Percentiles rank a stretch among this genome's conserved stretches.
Conservation (phyloP, 202 grass and related monocot genomes). For the Hordeum pubiflorum region DNA sequence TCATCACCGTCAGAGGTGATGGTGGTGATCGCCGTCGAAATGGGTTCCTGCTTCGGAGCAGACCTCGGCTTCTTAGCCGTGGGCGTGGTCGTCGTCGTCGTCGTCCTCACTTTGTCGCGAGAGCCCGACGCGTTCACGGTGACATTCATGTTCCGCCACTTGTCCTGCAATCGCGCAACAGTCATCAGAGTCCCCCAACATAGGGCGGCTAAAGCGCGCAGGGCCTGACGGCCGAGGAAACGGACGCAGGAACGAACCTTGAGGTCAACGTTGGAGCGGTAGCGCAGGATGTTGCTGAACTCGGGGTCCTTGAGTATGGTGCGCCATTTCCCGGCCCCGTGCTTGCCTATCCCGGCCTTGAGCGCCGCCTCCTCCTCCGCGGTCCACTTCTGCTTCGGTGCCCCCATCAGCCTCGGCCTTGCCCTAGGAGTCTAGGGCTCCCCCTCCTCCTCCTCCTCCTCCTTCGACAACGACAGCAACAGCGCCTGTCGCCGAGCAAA, state of each 20-base stretch:
- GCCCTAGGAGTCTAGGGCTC: background rate
- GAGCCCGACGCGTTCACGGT: conserved; percentile 39
- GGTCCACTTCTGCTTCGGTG: conserved; percentile 98
- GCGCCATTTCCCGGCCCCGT: conserved; percentile 92
- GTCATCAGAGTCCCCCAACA: background rate
- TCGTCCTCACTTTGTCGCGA: conserved; percentile 43
- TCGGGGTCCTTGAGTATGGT: conserved; percentile 87
- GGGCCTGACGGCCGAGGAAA: background rate
- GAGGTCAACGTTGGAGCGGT: conserved; percentile 89
- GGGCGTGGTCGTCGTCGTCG: background rate
- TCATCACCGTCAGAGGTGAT: conserved; percentile 41
- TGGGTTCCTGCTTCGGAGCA: conserved; percentile 39
- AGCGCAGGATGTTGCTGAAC: conserved; percentile 54
- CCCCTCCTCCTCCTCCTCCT: background rate
- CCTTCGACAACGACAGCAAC: background rate
- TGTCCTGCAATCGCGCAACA: conserved; percentile 39
- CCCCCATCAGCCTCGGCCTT: conserved; percentile 42
- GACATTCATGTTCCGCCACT: conserved; percentile 90
- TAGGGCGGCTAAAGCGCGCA: background rate
- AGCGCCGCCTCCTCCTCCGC: conserved; percentile 88
- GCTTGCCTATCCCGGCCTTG: conserved; percentile 77
- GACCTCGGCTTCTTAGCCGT: conserved; percentile 37
- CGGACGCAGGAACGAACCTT: conserved; percentile 38
- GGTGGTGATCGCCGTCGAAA: background rate
- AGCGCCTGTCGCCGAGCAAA: background rate